Evolutionary conservation across 1,284 basidiomycete species (phyloP).

Genomic region (Ustilago loliicola): DNA sequence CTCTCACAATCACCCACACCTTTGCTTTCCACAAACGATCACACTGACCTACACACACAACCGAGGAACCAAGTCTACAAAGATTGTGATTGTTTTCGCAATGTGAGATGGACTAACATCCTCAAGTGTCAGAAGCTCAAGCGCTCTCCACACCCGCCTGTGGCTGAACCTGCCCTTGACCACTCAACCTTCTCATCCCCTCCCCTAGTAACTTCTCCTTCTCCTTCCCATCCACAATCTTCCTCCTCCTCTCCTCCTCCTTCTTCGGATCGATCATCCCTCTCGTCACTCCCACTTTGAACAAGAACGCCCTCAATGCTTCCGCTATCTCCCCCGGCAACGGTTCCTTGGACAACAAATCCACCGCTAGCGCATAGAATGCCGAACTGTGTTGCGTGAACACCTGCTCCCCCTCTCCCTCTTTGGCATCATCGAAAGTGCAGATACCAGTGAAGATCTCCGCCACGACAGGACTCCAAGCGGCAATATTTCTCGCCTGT

Average conservation of each 20-base stretch:
- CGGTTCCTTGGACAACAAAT: conserved; percentile 61
- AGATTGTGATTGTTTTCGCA: background rate
- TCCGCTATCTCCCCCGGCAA: conserved; percentile 51
- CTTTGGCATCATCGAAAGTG: conserved; percentile 79
- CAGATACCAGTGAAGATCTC: conserved; percentile 92
- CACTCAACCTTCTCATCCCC: conserved; percentile 30
- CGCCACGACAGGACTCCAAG: conserved; percentile 97
- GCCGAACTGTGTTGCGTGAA: conserved; percentile 54
- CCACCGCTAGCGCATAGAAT: conserved; percentile 67
- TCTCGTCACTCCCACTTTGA: conserved; percentile 53
- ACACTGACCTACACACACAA: background rate
- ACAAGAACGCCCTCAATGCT: conserved; percentile 49
- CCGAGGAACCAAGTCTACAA: background rate
- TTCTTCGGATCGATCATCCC: conserved; percentile 51
- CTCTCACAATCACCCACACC: background rate
- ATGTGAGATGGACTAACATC: no score
- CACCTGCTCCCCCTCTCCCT: conserved; percentile 65
- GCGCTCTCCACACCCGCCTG: background rate
- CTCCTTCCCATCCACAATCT: conserved; percentile 44
- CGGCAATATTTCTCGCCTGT: conserved; percentile 93
- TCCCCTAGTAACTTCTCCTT: conserved; percentile 39
- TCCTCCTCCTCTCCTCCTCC: conserved; percentile 37
- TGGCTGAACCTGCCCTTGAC: background rate
- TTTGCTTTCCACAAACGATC: no score
- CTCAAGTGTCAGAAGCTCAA: background rate